Evolutionary conservation across 345 rosid species (phyloP).

Genomic region (Murraya paniculata): DNA sequence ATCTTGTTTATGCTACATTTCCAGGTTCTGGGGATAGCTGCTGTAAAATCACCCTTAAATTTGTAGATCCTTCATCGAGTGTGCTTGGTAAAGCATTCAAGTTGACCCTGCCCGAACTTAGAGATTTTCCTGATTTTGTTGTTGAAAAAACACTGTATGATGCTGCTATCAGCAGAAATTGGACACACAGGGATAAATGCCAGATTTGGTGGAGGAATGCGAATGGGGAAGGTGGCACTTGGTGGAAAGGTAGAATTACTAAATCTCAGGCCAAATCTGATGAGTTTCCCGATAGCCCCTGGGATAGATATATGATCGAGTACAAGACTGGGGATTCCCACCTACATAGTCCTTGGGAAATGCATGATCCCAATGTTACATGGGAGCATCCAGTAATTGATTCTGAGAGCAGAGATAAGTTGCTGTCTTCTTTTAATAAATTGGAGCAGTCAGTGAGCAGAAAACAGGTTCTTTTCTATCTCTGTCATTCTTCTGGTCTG

Average conservation of each 20-base stretch:
- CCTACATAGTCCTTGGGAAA: constrained; percentile 93
- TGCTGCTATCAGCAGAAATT: constrained; percentile 59
- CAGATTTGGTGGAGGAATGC: constrained; percentile 88
- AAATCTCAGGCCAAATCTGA: constrained; percentile 52
- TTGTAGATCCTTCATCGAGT: constrained; percentile 58
- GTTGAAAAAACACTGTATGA: constrained; percentile 86
- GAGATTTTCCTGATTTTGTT: constrained; percentile 79
- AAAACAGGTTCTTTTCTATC: constrained; percentile 46
- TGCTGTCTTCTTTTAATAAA: constrained; percentile 53
- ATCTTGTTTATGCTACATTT: constrained; percentile 63
- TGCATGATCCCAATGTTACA: constrained; percentile 56
- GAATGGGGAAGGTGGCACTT: constrained; percentile 63
- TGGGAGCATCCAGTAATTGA: constrained; percentile 67
- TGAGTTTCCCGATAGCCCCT: constrained; percentile 87
- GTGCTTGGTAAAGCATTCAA: constrained; percentile 53
- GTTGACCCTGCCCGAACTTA: constrained; percentile 76
- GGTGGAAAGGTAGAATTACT: constrained; percentile 84
- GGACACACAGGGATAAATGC: constrained; percentile 72
- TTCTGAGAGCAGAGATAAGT: constrained; percentile 38
- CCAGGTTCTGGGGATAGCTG: constrained; percentile 97
- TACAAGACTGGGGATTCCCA: constrained; percentile 56
- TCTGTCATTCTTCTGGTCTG: background rate
- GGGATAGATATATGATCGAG: constrained; percentile 70
- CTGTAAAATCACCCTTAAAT: constrained; percentile 85
- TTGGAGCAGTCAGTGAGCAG: constrained; percentile 55